Percentiles rank a stretch among this genome's conserved stretches.
Evolutionary conservation across 768 basidiomycete species (phyloP).

Genomic region (Lactarius psammicola): DNA sequence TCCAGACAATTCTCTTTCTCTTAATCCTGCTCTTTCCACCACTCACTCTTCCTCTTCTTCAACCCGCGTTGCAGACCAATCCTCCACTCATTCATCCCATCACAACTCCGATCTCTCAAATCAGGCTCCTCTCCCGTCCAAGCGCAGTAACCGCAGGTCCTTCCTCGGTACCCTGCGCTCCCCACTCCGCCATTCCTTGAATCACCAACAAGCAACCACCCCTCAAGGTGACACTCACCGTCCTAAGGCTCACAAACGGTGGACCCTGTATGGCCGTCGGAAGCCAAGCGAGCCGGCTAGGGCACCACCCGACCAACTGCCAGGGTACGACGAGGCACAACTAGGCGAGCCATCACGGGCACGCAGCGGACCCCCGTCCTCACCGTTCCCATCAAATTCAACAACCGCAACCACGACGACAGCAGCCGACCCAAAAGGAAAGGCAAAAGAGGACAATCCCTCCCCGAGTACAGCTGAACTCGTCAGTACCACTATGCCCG

Average conservation of each 20-base stretch:
- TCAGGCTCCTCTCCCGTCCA: constrained; percentile 13
- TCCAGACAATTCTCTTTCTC: background rate
- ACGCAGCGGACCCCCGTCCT: background rate
- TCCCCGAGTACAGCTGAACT: background rate
- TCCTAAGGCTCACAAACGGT: constrained; percentile 12
- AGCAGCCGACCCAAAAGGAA: constrained; percentile 4
- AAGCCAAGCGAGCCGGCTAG: constrained; percentile 7
- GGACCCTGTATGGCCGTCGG: constrained; percentile 20
- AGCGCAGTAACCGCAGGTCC: constrained; percentile 17
- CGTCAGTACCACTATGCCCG: background rate
- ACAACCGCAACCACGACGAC: background rate
- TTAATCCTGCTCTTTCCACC: background rate
- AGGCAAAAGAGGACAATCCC: constrained; percentile 13
- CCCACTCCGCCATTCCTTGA: constrained; percentile 3
- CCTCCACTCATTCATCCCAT: constrained; percentile 5
- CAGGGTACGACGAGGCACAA: constrained; percentile 9
- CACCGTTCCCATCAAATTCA: background rate
- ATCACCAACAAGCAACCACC: background rate
- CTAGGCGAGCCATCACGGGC: background rate
- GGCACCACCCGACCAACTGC: background rate
- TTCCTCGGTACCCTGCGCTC: constrained; percentile 22
- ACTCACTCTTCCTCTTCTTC: background rate
- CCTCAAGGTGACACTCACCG: background rate
- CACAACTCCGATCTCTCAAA: constrained; percentile 21
- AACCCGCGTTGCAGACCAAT: constrained; percentile 7